Evolutionary conservation across 768 basidiomycete species (phyloP), one percentile per base, ranked within the genome.

Genomic region (Suillus occidentalis): DNA sequence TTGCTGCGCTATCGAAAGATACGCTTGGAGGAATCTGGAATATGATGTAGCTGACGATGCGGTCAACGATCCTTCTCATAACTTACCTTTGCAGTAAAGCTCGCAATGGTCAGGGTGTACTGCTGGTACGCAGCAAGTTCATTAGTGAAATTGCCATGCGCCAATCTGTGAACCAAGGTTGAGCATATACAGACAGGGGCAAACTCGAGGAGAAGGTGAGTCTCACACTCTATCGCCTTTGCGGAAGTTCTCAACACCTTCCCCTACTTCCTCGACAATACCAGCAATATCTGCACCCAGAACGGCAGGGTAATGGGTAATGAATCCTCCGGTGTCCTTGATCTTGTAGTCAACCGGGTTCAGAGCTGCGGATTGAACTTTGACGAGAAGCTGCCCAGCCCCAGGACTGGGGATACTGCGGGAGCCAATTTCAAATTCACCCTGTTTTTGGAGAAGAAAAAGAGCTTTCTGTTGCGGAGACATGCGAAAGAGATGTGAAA

Each of bases 341-440:
- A 81, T 75, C 69, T 76, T 76, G 14, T 80, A 85, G 70, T 80
- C 83, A 39, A 80, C 68, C 6, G 85, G 85, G 67, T 86, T 85
- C 12, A 86, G 75, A 1, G 76, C 81, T 4, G 73, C 69, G 0
- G 81, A 68, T 42, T 78, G 69, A 53, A 83, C 61, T 63, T 80
- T 79, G 64, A 85, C 74, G 52, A 85, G 73, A 14, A 85, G 63
- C 65, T 85, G 75, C 8, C 78, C 78, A 6, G 71, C 67, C 0
- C 77, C 77, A 0, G 82, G 82, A 47, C 66, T 73, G 12, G 76
- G 76, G 39, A 77, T 67, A 34, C 64, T 60, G 13, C 66, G 72
- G 13, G 73, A 65, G 6, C 65, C 64, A 43, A 83, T 52, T 16
- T 68, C 69, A 52, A 82, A 77, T 22, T 72, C 40, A 0, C 76